Conservation (phyloP, 2,329 filamentous ascomycete species). For the Botrytis sinoallii region DNA sequence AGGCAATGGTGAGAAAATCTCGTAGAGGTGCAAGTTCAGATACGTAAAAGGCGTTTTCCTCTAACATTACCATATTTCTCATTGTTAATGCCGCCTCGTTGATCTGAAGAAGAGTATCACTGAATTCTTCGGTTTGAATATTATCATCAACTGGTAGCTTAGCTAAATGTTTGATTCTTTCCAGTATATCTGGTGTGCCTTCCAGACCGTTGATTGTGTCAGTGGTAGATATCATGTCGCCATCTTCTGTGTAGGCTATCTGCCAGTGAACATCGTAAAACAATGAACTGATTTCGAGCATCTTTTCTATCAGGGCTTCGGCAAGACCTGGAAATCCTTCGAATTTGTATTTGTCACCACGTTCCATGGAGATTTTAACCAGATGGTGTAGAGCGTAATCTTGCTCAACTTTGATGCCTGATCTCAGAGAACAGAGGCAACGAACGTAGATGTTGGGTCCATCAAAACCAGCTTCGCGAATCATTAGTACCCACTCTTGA, state of each 20-base stretch:
- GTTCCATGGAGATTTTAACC: slow-evolving; percentile 91
- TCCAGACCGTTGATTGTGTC: slow-evolving; percentile 62
- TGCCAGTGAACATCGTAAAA: slow-evolving; percentile 84
- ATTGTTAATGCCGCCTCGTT: slow-evolving; percentile 86
- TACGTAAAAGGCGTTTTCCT: slow-evolving; percentile 82
- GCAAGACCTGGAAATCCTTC: slow-evolving; percentile 86
- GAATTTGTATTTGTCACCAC: slow-evolving; percentile 93
- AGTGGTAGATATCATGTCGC: slow-evolving; percentile 44
- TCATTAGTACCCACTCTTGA: slow-evolving; percentile 22
- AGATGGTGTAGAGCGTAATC: slow-evolving; percentile 91
- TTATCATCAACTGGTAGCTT: slow-evolving; percentile 61
- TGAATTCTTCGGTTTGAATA: slow-evolving; percentile 68
- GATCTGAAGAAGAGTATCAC: slow-evolving; percentile 69
- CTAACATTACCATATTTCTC: slow-evolving; percentile 92
- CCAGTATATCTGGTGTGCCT: slow-evolving; percentile 69
- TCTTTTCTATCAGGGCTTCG: slow-evolving; percentile 83
- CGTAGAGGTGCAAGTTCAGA: slow-evolving; percentile 71
- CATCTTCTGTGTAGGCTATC: slow-evolving; percentile 66
- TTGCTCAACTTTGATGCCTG: slow-evolving; percentile 74
- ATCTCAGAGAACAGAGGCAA: slow-evolving; percentile 79
- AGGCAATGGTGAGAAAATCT: slow-evolving; percentile 77
- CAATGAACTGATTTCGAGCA: slow-evolving; percentile 71
- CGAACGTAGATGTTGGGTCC: slow-evolving; percentile 90
- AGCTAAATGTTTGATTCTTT: slow-evolving; percentile 64
- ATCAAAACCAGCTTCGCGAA: slow-evolving; percentile 52